Evolutionary conservation across 768 basidiomycete genomes (phyloP).

Genomic region (Podaxis rugospora): DNA sequence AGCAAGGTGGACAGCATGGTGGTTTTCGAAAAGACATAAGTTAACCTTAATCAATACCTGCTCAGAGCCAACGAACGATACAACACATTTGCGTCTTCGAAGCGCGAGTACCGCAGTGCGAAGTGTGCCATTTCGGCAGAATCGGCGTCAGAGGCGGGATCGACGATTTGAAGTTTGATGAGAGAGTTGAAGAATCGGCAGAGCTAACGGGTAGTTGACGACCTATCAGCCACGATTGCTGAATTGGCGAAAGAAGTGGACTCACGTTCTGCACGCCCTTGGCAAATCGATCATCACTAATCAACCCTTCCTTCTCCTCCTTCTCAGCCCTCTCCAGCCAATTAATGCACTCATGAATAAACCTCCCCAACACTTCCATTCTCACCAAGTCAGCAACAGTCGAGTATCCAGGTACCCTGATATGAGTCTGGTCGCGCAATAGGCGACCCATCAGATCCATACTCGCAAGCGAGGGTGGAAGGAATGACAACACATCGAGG

Average conservation of each 20-base stretch:
- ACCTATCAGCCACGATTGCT: too few species aligned
- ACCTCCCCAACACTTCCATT: constrained; percentile 62
- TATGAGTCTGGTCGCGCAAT: constrained; percentile 53
- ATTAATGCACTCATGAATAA: constrained; percentile 64
- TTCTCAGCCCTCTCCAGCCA: constrained; percentile 69
- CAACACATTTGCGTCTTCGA: constrained; percentile 73
- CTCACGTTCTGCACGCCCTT: constrained; percentile 70
- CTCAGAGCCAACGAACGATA: constrained; percentile 59
- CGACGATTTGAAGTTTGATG: constrained; percentile 62
- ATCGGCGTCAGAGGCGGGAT: constrained; percentile 60
- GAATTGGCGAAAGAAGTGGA: not conserved
- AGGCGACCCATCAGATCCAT: constrained; percentile 73
- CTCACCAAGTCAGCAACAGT: constrained; percentile 64
- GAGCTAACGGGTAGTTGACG: constrained; percentile 34
- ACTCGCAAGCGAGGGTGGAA: constrained; percentile 69
- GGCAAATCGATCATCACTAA: constrained; percentile 70
- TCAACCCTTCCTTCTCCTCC: constrained; percentile 62
- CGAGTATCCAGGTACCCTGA: constrained; percentile 40
- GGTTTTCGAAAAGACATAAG: not conserved
- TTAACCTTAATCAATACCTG: constrained; percentile 25
- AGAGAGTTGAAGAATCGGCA: constrained; percentile 75
- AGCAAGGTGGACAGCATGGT: not conserved
- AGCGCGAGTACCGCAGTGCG: constrained; percentile 62
- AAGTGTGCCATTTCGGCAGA: constrained; percentile 78
- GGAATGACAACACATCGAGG: constrained; percentile 56